Conservation (phyloP, 1,284 basidiomycete genomes). For the Trichosporon faecale region DNA sequence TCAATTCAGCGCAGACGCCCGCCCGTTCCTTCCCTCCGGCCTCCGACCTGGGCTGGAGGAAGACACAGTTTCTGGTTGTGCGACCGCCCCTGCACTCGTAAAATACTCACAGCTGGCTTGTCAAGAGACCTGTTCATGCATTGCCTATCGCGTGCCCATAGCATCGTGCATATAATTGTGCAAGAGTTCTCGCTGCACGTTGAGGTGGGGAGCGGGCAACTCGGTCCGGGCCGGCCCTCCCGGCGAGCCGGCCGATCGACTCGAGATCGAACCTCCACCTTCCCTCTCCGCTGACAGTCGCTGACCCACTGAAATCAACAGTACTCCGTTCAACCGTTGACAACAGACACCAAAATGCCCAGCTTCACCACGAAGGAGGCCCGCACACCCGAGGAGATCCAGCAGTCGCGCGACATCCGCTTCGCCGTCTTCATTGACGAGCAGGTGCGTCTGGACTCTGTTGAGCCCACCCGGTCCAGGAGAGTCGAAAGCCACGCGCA, state of each 20-base stretch:
- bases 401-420: conserved; percentile 46
- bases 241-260: neutral
- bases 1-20: neutral
- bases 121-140: too few species aligned
- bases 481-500: conserved; percentile 14
- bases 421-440: conserved; percentile 50
- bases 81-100: neutral
- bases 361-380: conserved; percentile 34
- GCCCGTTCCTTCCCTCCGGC: neutral
- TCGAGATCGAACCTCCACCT: neutral
- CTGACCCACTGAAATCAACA: neutral
- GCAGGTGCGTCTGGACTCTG: conserved; percentile 31
- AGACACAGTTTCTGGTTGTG: neutral
- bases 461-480: conserved; percentile 31
- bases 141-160: too few species aligned
- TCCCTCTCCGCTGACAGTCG: neutral
- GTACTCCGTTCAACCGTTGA: neutral
- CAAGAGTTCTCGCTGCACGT: neutral
- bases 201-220: neutral
- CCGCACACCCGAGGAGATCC: conserved; percentile 36
- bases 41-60: neutral
- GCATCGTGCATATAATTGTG: too few species aligned
- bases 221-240: too few species aligned
- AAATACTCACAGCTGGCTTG: too few species aligned
- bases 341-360: conserved; percentile 11